Evolutionary conservation across 73 alveolate genomes (phyloP).

Genomic region (Paramecium caudatum): DNA sequence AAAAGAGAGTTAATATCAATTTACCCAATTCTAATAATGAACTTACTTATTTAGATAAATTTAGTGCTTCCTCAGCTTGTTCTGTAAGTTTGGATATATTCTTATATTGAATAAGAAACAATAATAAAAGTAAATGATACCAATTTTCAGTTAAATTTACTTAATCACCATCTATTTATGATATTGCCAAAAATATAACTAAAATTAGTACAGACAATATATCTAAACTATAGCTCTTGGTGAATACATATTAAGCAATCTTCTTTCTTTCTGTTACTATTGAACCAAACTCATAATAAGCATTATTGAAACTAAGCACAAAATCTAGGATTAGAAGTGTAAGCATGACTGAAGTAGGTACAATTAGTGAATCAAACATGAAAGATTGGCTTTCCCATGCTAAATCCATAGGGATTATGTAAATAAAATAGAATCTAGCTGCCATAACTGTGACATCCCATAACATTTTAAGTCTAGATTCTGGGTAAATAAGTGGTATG

Average conservation of each 20-base stretch:
- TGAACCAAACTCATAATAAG: constrained; percentile 54
- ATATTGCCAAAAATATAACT: background rate
- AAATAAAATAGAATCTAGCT: constrained; percentile 55
- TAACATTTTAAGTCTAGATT: constrained; percentile 33
- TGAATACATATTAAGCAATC: constrained; percentile 19
- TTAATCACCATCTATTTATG: background rate
- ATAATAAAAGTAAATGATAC: constrained; percentile 34
- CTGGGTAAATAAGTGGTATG: constrained; percentile 62
- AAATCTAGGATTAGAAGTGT: constrained; percentile 19
- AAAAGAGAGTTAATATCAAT: constrained; percentile 9
- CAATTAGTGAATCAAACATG: constrained; percentile 10
- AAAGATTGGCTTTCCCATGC: constrained; percentile 47
- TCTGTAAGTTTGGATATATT: constrained; percentile 45
- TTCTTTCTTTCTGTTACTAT: constrained; percentile 50
- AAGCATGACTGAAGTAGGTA: background rate
- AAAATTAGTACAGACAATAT: background rate
- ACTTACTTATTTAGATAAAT: constrained; percentile 57
- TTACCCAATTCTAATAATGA: constrained; percentile 39
- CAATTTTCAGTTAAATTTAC: constrained; percentile 14
- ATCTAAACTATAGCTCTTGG: constrained; percentile 29
- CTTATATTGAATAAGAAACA: constrained; percentile 7
- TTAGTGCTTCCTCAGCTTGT: constrained; percentile 35
- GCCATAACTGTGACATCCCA: constrained; percentile 34
- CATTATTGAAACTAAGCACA: constrained; percentile 57
- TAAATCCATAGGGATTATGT: constrained; percentile 47